A percentile compares a stretch with the other conserved stretches of the same genome.
Conservation (phyloP, 208 protist genomes). For the Leishmania mexicana region DNA sequence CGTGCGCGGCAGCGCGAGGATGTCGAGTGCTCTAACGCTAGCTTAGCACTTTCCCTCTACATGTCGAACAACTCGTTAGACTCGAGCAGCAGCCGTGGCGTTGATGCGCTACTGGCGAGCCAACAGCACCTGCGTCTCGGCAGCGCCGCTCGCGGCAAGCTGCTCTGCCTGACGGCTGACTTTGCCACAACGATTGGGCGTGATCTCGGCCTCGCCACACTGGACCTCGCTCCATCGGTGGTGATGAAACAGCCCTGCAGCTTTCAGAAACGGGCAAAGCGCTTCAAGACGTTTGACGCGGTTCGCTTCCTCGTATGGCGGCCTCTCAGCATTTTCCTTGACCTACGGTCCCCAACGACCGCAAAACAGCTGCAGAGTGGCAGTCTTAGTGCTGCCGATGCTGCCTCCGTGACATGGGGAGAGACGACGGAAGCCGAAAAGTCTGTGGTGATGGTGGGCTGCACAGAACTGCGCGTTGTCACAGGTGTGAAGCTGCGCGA, state of each 20-base stretch:
- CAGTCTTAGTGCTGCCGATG: neutral
- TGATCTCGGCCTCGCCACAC: conserved; percentile 36
- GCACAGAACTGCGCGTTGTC: conserved; percentile 9
- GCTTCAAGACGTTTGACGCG: conserved; percentile 16
- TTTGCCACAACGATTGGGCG: conserved; percentile 37
- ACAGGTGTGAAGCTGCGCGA: conserved; percentile 14
- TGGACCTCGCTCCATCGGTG: conserved; percentile 27
- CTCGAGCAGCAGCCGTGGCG: neutral
- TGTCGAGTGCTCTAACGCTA: neutral
- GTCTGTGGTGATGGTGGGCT: conserved; percentile 5
- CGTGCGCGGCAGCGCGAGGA: conserved; percentile 19
- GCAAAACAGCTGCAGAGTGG: neutral
- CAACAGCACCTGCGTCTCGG: conserved; percentile 14
- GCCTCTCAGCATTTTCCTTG: conserved; percentile 10
- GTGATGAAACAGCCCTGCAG: conserved; percentile 34
- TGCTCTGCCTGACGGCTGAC: conserved; percentile 26
- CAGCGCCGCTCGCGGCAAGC: conserved; percentile 25
- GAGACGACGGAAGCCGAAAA: neutral
- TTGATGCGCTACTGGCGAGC: neutral
- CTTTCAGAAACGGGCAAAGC: conserved; percentile 34
- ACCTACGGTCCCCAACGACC: neutral
- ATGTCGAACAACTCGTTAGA: neutral
- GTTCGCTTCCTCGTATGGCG: conserved; percentile 29
- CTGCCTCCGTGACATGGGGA: neutral
- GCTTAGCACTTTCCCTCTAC: neutral